Percentiles rank a stretch among this genome's conserved stretches.
phyloP scores from a whole-genome alignment of 2,329 filamentous ascomycete species.

The Salinomyces thailandicus region DNA sequence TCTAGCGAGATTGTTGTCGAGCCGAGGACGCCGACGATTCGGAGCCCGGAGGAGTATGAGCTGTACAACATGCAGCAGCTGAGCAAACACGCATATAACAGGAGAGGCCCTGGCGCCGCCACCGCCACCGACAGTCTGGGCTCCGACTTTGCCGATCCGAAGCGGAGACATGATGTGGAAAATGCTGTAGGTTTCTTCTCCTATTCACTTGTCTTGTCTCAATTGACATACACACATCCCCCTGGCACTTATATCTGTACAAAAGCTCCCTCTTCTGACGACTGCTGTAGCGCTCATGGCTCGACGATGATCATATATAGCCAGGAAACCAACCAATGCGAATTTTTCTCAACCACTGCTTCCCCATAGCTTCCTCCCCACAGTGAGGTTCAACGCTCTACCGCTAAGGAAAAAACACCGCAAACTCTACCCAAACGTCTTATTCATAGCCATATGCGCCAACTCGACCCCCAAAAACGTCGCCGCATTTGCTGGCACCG shows the following conservation, averaged over 20 bases:
- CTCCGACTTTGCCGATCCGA: slow-evolving; percentile 1
- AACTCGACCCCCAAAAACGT: slow-evolving; percentile 83
- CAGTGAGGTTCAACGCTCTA: no score
- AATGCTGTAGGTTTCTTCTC: neutral
- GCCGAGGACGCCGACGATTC: slow-evolving; percentile 9
- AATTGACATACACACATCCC: no score
- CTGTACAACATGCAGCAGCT: slow-evolving; percentile 9
- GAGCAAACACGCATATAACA: slow-evolving; percentile 7
- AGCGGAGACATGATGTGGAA: slow-evolving; percentile 1
- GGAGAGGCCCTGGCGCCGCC: neutral
- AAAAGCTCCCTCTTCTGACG: no score
- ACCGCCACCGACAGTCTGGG: slow-evolving; percentile 1
- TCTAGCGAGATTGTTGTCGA: no score
- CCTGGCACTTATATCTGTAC: no score
- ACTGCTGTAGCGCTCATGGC: no score
- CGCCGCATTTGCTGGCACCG: slow-evolving; percentile 90
- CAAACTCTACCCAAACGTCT: slow-evolving; percentile 46
- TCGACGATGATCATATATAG: no score
- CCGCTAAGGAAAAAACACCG: no score
- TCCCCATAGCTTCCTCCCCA: no score
- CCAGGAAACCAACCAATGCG: no score
- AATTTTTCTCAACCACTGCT: no score
- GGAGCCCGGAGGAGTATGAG: slow-evolving; percentile 14
- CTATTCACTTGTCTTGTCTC: no score
- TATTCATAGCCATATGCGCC: slow-evolving; percentile 73